Percentiles rank a stretch among this genome's conserved stretches.
These are phyloP conservation scores for Hyparrhenia diplandra DNA, from an alignment of 176 grass and related monocot species.

Conservation along the genomic window DNA sequence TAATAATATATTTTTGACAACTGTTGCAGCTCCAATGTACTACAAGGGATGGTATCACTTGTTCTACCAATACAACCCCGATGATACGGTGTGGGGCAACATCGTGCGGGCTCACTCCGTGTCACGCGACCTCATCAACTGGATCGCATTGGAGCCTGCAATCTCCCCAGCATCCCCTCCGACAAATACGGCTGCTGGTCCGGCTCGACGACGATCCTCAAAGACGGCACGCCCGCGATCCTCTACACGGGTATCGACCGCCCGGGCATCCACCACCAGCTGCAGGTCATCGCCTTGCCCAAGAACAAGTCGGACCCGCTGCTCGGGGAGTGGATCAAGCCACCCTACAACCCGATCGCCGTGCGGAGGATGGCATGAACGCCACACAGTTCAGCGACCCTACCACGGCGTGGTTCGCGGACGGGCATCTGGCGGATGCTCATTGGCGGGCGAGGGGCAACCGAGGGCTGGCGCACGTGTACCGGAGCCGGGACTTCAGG, in stretches of 20 bases:
- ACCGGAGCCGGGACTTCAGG: conserved; percentile 8
- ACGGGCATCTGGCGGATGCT: background rate
- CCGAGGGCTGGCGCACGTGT: background rate
- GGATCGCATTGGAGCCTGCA: background rate
- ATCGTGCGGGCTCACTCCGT: conserved; percentile 2
- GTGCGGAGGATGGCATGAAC: background rate
- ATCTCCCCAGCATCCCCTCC: background rate
- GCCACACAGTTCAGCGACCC: conserved; percentile 16
- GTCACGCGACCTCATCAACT: background rate
- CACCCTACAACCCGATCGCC: background rate
- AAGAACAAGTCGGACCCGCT: conserved; percentile 3
- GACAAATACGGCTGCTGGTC: conserved; percentile 27
- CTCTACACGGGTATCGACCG: conserved; percentile 3
- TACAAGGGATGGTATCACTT: conserved; percentile 22
- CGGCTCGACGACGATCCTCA: background rate
- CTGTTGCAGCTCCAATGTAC: conserved; percentile 6
- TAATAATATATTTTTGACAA: too few relatives aligned
- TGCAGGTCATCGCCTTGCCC: conserved; percentile 11
- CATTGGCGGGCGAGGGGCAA: background rate
- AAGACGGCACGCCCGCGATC: background rate
- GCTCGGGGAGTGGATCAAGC: too few relatives aligned
- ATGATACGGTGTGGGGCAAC: background rate
- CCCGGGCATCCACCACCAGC: background rate
- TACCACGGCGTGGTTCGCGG: background rate
- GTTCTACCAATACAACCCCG: conserved; percentile 28